Evolutionary conservation across 139 green algal species (phyloP), one percentile per base, ranked within the genome.

Genomic region (Ettlia oleoabundans): DNA sequence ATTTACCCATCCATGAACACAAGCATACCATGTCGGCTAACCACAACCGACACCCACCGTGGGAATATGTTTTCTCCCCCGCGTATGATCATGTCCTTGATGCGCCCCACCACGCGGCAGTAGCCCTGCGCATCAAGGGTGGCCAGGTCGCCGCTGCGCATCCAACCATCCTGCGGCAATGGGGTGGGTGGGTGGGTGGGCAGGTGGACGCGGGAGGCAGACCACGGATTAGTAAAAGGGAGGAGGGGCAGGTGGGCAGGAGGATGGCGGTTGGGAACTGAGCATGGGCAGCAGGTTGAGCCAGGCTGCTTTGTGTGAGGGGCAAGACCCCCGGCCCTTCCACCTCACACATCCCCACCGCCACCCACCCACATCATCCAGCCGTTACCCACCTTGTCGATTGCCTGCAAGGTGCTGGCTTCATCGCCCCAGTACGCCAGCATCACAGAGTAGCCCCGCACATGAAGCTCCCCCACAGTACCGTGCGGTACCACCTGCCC

Each of bases 51-150:
- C 58, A 22, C 63, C 10, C 63, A 43, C 63, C 63, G 19, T 1
- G 30, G 55, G 55, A 32, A 65, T 15, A 65, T 65, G 55, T 42
- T 42, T 58, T 41, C 41, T 24, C 73, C 73, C 1, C 73, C 53
- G 15, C 53, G 21, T 15, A 89, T 65, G 32, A 89, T 68, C 64
- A 86, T 76, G 63, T 89, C 85, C 61, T 87, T 87, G 35, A 84
- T 76, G 22, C 85, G 58, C 15, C 82, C 85, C 63, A 85, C 76
- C 13, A 89, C 68, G 9, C 42, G 61, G 83, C 84, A 85, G 83
- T 88, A 87, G 26, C 80, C 80, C 68, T 73, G 26, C 1, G 13
- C 82, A 30, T 89, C 82, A 6, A 89, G 33, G 35, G 67, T 80
- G 42, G 63, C 85, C 30, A 89, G 70, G 63, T 89, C 85, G 0